Conservation (phyloP, 352 stramenopile genomes). For the Phytophthora multivora region DNA sequence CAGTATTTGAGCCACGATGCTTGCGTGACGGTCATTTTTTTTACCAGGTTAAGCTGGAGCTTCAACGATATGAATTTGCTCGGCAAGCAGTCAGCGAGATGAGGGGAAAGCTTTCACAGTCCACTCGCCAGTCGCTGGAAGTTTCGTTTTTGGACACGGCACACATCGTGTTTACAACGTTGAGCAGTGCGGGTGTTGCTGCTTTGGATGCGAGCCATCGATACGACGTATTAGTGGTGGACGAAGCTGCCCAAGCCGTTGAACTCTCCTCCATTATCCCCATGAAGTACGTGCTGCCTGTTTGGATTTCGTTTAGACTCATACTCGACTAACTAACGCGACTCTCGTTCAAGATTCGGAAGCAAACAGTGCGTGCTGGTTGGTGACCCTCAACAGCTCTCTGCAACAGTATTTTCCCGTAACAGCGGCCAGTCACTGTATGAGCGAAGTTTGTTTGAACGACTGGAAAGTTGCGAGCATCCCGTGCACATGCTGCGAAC, state of each 20-base stretch:
- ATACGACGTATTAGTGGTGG: constrained; percentile 87
- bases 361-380: constrained; percentile 92
- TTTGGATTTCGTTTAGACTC: not conserved
- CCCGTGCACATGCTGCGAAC: constrained; percentile 91
- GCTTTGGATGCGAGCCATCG: constrained; percentile 76
- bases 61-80: constrained; percentile 85
- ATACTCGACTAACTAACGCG: constrained; percentile 5
- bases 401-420: constrained; percentile 93
- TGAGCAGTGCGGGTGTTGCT: constrained; percentile 87
- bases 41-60: constrained; percentile 73
- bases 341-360: constrained; percentile 61
- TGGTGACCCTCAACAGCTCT: constrained; percentile 93
- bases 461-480: constrained; percentile 87
- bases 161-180: constrained; percentile 93
- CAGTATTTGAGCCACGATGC: not conserved
- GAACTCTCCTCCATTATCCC: constrained; percentile 89
- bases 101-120: constrained; percentile 61
- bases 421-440: constrained; percentile 86
- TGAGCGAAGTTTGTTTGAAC: constrained; percentile 92
- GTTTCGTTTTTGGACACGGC: constrained; percentile 90
- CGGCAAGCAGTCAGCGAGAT: constrained; percentile 67
- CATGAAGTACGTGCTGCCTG: constrained; percentile 73
- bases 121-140: constrained; percentile 80
- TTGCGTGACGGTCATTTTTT: constrained; percentile 3
- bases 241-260: constrained; percentile 88